Base-by-base conservation (phyloP, 2,329 filamentous ascomycete genomes). In the Pleochaeta shiraiana region DNA sequence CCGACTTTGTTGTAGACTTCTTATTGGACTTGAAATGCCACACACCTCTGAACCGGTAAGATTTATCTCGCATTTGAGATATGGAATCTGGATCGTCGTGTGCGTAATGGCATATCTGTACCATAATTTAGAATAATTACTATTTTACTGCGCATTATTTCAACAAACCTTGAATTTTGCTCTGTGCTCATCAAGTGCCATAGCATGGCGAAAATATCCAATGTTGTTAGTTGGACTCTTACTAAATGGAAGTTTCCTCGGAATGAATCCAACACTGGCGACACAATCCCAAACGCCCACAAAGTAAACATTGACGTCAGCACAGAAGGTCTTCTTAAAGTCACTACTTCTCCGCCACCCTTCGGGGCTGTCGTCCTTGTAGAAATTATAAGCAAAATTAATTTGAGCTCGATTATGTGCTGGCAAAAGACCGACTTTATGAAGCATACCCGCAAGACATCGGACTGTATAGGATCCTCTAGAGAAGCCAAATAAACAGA, bases 381-480 rank as follows among this genome's bases (percentile, higher is more conserved):
- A 78, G 69, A 76, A 76, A 34, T 75, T 67, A 67, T 77, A 78
- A 9, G 76, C 76, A 67, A 77, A 77, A 5, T 68, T 69, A 12
- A 77, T 68, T 65, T 77, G 75, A 2, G 72, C 70, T 0, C 61
- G 87, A 69, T 95, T 95, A 12, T 89, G 88, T 63, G 87, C 85
- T 14, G 68, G 69, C 71, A 77, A 64, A 66, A 73, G 68, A 5
- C 75, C 75, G 30, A 76, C 75, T 67, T 76, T 76, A 69, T 76
- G 75, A 7, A 76, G 69, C 75, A 77, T 76, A 1, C 74, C 75
- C 21, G 74, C 72, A 3, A 80, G 71, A 64, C 79, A 80, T 3
- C 78, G 74, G 19, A 78, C 78, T 0, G 78, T 80, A 63, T 80
- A 80, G 4, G 77, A 76, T 16, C 77, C 78, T 65, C 77, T 71